Evolutionary conservation across 1,284 basidiomycete genomes (phyloP).

Genomic region (Sphaerobolus stellatus): DNA sequence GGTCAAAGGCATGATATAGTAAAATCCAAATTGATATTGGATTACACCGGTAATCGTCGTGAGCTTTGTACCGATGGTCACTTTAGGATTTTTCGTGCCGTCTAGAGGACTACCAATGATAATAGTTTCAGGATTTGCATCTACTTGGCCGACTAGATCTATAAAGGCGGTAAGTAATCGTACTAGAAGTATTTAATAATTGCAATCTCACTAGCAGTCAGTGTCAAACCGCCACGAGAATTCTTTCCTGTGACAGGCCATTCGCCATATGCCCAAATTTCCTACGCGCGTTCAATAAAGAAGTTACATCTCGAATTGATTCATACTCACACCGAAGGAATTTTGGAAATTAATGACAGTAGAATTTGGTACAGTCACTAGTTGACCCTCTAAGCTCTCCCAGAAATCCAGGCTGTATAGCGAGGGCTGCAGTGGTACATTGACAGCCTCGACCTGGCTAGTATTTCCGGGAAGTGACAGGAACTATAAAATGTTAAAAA

Average conservation of each 20-base stretch:
- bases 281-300: conserved; percentile 18
- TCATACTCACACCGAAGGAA: conserved; percentile 36
- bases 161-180: not conserved
- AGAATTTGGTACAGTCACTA: conserved; percentile 56
- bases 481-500: conserved; percentile 26
- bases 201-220: conserved; percentile 47
- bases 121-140: conserved; percentile 59
- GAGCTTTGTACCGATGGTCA: conserved; percentile 47
- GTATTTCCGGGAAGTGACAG: conserved; percentile 56
- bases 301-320: not conserved
- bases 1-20: conserved; percentile 55
- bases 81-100: conserved; percentile 50
- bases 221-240: conserved; percentile 54
- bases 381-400: conserved; percentile 60
- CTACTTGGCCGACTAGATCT: conserved; percentile 47
- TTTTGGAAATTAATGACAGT: conserved; percentile 52
- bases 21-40: conserved; percentile 56
- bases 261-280: conserved; percentile 60
- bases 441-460: conserved; percentile 45
- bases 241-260: conserved; percentile 61
- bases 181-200: not conserved
- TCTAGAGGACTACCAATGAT: conserved; percentile 57
- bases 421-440: conserved; percentile 49
- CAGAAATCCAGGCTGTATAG: conserved; percentile 63
- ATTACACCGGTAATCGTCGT: conserved; percentile 58